Evolutionary conservation across 2,329 filamentous ascomycete genomes (phyloP).

Genomic region (Coniosporium tulheliwenetii): DNA sequence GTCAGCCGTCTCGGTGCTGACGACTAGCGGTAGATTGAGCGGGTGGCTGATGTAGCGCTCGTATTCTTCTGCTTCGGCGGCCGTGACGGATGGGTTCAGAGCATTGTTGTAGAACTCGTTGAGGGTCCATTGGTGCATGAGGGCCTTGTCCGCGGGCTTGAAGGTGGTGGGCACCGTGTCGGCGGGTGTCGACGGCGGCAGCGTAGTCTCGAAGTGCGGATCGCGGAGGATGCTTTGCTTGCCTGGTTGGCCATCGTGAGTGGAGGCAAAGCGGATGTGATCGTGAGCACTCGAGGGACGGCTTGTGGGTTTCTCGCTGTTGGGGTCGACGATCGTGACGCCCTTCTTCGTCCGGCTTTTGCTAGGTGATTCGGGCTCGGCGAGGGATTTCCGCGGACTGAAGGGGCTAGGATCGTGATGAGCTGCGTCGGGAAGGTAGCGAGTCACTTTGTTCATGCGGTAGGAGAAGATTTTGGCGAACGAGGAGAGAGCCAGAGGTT

Average conservation of each 20-base stretch:
- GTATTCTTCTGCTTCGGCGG: constrained; percentile 72
- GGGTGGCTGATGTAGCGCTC: constrained; percentile 78
- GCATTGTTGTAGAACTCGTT: constrained; percentile 74
- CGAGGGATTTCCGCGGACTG: constrained; percentile 47
- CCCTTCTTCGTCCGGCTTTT: constrained; percentile 44
- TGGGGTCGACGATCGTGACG: constrained; percentile 52
- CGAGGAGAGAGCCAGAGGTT: constrained; percentile 72
- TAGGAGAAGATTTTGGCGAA: constrained; percentile 87
- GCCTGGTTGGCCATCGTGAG: constrained; percentile 6
- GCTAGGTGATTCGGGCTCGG: constrained; percentile 31
- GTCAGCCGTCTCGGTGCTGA: constrained; percentile 49
- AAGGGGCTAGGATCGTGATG: constrained; percentile 78
- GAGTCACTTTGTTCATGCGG: constrained; percentile 79
- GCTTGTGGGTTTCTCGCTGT: constrained; percentile 16
- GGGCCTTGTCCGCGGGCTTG: constrained; percentile 57
- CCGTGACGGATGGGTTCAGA: constrained; percentile 66
- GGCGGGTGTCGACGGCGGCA: constrained; percentile 1
- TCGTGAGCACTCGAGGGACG: constrained; percentile 4
- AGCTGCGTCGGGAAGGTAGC: constrained; percentile 62
- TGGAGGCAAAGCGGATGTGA: neutral
- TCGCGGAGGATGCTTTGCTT: constrained; percentile 27
- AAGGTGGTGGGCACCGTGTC: constrained; percentile 7
- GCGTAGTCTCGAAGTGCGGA: constrained; percentile 1
- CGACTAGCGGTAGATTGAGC: constrained; percentile 70
- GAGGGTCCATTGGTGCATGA: constrained; percentile 76